Evolutionary conservation across 2,329 filamentous ascomycete genomes (phyloP).

Genomic region (Beauveria sp.): DNA sequence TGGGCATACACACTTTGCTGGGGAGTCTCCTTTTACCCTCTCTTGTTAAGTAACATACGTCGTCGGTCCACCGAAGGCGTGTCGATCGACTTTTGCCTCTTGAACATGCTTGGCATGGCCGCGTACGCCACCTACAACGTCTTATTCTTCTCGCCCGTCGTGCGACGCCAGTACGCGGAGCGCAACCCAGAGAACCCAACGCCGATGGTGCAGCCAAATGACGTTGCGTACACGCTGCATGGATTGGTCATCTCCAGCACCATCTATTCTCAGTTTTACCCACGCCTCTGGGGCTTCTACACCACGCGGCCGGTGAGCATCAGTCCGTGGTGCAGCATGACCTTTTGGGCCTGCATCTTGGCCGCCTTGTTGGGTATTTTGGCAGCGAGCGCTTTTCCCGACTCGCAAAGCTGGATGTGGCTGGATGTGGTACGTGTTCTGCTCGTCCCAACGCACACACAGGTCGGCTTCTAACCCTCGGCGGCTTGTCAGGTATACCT

Average conservation of each 20-base stretch:
- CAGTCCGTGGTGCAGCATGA: neutral
- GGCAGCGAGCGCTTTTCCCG: neutral
- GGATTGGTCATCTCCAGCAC: neutral
- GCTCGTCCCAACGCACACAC: neutral
- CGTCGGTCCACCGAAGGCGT: neutral
- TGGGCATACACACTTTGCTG: neutral
- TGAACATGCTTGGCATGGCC: neutral
- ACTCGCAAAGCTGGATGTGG: neutral
- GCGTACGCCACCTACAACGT: neutral
- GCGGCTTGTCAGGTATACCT: neutral
- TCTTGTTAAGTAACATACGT: neutral
- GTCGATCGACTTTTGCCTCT: neutral
- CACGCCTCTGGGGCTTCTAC: neutral
- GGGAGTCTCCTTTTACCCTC: neutral
- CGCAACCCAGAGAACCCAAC: constrained; percentile 10
- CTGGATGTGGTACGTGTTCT: neutral
- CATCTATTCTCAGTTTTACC: neutral
- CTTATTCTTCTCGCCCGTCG: neutral
- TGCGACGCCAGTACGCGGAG: neutral
- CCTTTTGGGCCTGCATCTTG: neutral
- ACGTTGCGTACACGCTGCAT: neutral
- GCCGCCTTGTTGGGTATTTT: neutral
- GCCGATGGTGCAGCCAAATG: neutral
- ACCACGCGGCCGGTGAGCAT: neutral
- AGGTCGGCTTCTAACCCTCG: too few species aligned